These are phyloP conservation scores for Clarireedia monteithiana DNA, from an alignment of 2,329 filamentous ascomycete genomes.

Conservation along the genomic window DNA sequence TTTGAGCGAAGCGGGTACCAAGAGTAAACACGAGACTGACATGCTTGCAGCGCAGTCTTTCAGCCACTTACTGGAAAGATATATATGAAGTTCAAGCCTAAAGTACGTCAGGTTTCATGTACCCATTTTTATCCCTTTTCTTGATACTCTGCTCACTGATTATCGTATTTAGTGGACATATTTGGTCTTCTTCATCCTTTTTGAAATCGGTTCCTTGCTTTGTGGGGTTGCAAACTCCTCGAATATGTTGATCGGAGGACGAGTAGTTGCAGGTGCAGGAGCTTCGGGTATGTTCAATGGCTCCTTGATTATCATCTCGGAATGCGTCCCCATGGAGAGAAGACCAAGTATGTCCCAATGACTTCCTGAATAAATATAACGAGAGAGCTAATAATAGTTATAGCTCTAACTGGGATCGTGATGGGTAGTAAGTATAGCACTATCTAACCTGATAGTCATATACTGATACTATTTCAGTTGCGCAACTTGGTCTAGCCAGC, in stretches of 20 bases:
- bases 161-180: neutral
- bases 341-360: neutral
- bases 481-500: constrained; percentile 36
- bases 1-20: neutral
- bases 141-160: neutral
- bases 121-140: neutral
- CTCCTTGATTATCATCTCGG: neutral
- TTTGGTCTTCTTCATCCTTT: neutral
- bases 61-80: neutral
- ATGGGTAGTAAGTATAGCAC: neutral
- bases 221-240: constrained; percentile 19
- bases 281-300: constrained; percentile 1
- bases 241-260: constrained; percentile 9
- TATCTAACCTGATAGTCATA: neutral
- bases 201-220: neutral
- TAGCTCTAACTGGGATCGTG: neutral
- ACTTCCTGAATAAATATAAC: too few relatives aligned
- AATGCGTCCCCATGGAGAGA: neutral
- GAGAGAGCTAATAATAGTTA: neutral
- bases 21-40: neutral
- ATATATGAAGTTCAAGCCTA: neutral
- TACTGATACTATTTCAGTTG: constrained; percentile 21
- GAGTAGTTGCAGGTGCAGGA: neutral
- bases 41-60: neutral
- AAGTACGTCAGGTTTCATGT: too few relatives aligned